Conservation (phyloP, 1,284 basidiomycete species). For the Amylostereum areolatum region DNA sequence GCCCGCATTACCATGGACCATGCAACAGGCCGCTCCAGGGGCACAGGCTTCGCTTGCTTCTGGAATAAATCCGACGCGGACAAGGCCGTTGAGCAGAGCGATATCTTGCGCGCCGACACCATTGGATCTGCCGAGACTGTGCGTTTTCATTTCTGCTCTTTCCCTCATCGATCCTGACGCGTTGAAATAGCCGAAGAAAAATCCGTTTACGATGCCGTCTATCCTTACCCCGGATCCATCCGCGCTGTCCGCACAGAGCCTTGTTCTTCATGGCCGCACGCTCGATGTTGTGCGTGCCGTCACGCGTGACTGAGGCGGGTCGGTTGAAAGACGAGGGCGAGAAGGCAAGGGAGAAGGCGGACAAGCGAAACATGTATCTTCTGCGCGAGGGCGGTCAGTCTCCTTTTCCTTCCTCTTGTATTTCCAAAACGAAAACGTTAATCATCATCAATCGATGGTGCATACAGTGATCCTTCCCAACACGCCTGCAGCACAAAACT, state of each 20-base stretch:
- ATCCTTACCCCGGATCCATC: slow-evolving; percentile 95
- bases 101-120: slow-evolving; percentile 64
- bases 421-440: background rate
- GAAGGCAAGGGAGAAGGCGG: slow-evolving; percentile 79
- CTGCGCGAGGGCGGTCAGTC: slow-evolving; percentile 88
- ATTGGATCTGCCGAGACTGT: slow-evolving; percentile 34
- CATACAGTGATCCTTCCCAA: slow-evolving; percentile 80
- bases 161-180: background rate
- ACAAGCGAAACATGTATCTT: slow-evolving; percentile 95
- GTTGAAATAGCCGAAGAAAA: slow-evolving; percentile 51
- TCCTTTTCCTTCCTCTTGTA: background rate
- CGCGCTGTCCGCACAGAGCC: slow-evolving; percentile 72
- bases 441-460: background rate
- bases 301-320: slow-evolving; percentile 80
- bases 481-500: slow-evolving; percentile 65
- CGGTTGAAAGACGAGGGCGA: slow-evolving; percentile 86
- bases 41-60: slow-evolving; percentile 96
- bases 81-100: slow-evolving; percentile 78
- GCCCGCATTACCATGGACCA: slow-evolving; percentile 88
- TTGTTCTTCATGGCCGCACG: slow-evolving; percentile 91
- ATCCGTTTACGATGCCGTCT: slow-evolving; percentile 82
- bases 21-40: slow-evolving; percentile 80
- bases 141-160: slow-evolving; percentile 9
- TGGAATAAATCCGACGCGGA: slow-evolving; percentile 94
- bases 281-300: slow-evolving; percentile 90